Conservation (phyloP, 345 rosid species). For the Erucastrum elatum region DNA sequence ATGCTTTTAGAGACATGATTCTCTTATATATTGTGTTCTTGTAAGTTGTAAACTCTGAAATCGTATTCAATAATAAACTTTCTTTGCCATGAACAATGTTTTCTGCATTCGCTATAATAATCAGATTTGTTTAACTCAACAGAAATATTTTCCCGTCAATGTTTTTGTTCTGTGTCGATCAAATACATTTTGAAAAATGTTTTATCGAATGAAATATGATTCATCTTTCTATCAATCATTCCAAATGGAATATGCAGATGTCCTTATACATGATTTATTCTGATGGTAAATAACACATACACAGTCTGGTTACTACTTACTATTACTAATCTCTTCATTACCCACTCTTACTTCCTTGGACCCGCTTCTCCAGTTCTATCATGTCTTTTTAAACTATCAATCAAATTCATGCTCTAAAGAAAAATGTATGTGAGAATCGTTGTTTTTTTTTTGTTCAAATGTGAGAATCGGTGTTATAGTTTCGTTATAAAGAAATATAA, state of each 20-base stretch:
- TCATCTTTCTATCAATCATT: not conserved
- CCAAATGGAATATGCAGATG: not conserved
- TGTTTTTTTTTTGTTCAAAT: too few relatives aligned
- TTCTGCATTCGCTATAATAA: not conserved
- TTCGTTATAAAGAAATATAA: slow-evolving; percentile 6
- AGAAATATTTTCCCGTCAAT: not conserved
- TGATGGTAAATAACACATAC: not conserved
- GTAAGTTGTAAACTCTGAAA: not conserved
- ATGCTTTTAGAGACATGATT: not conserved
- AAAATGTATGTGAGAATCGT: slow-evolving; percentile 14
- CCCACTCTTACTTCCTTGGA: too few relatives aligned
- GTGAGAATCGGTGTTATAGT: not conserved
- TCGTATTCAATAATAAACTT: not conserved
- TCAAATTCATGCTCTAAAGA: slow-evolving; percentile 2
- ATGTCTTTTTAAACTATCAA: not conserved
- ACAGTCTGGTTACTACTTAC: not conserved
- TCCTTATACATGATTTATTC: not conserved
- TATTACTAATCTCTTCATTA: too few relatives aligned
- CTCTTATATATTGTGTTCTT: not conserved
- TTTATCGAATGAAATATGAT: not conserved
- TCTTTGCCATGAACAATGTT: not conserved
- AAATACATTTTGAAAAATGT: not conserved
- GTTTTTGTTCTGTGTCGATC: not conserved
- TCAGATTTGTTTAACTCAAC: not conserved
- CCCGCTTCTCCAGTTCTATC: too few relatives aligned